phyloP scores from a whole-genome alignment of 2,329 filamentous ascomycete genomes.

The Sporothrix sp. region DNA sequence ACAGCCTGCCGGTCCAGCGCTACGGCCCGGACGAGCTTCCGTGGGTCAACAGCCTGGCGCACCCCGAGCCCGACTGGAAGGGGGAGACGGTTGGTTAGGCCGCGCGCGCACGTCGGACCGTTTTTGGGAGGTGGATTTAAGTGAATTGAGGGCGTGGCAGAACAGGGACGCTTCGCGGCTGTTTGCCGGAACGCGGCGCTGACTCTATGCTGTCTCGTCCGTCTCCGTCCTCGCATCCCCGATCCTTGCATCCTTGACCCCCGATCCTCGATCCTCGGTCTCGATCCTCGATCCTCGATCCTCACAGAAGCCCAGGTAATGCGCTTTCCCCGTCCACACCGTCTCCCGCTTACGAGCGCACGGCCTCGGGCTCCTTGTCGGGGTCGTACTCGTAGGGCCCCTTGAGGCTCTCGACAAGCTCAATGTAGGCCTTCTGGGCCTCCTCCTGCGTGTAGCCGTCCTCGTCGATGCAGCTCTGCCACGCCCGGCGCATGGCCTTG shows the following conservation, averaged over 20 bases:
- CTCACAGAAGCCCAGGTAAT: too few species aligned
- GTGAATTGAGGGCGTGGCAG: too few species aligned
- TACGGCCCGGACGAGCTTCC: constrained; percentile 58
- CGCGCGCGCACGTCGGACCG: too few species aligned
- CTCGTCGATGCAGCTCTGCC: constrained; percentile 60
- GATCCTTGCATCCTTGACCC: too few species aligned
- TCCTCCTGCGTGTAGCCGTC: constrained; percentile 50
- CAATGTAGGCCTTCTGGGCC: constrained; percentile 70
- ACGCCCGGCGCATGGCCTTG: constrained; percentile 73
- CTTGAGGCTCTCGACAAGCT: constrained; percentile 63
- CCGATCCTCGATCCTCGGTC: too few species aligned
- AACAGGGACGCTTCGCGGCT: too few species aligned
- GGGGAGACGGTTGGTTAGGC: constrained; percentile 30
- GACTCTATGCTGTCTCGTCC: too few species aligned
- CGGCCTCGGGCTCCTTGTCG: constrained; percentile 52
- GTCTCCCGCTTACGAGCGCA: constrained; percentile 30
- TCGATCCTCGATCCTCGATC: too few species aligned
- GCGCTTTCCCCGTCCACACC: too few species aligned
- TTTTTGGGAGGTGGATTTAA: too few species aligned
- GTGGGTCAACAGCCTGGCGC: constrained; percentile 60
- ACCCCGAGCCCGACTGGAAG: constrained; percentile 54
- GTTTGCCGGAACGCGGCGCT: too few species aligned
- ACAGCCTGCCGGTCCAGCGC: constrained; percentile 60
- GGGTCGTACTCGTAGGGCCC: constrained; percentile 56
- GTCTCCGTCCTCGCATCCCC: too few species aligned